Base-by-base conservation (phyloP, 2,329 filamentous ascomycete genomes). In the Tolypocladium amazonense region DNA sequence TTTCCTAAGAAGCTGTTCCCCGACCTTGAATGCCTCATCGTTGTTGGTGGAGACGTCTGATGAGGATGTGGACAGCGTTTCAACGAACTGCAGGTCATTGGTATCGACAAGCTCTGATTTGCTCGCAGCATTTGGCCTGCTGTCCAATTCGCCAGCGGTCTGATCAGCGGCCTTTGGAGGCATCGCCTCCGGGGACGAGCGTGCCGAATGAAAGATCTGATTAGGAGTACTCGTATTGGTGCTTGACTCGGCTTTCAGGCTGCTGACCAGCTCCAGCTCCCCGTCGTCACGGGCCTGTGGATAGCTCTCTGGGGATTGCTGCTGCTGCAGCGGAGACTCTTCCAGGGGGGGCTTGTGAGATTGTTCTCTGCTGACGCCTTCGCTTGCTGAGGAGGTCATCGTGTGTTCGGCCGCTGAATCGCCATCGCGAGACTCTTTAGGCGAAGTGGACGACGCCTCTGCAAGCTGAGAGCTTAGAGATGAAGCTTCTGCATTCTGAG, bases 121-220 rank as follows among this genome's bases (percentile, higher is more conserved):
- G 20, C 30, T 54, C 20, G 20, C 11, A 8, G 30, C 20, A 23
- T 23, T 23, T n/a, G 30, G 20, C 20, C 23, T 20, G 5, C 7
- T 54, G 14, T n/a, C n/a, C 23, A 20, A 37, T 23, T 35, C 23
- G 20, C 30, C 30, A 54, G 4, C 30, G 4, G 20, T 5, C 50
- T 54, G 30, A 2, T 14, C 50, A 35, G 20, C 30, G 11, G 30
- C 11, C 20, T 54, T 3, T 8, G 50, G 30, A 54, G 5, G 50
- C 14, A 23, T 54, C 5, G 18, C 30, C 30, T 54, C 50, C n/a
- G 68, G 67, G 1, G 67, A 69, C 6, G 65, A 63, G 6, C 57
- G 62, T 20, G 67, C 66, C 18, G 67, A 69, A 58, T 63, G 61
- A 47, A 62, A 64, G 11, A 59, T 59, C 35, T 67, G 62, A 23